These are phyloP conservation scores for grape (Vitis vinifera) DNA, from an alignment of 164 flowering plant genomes.

Conservation along the genomic window DNA sequence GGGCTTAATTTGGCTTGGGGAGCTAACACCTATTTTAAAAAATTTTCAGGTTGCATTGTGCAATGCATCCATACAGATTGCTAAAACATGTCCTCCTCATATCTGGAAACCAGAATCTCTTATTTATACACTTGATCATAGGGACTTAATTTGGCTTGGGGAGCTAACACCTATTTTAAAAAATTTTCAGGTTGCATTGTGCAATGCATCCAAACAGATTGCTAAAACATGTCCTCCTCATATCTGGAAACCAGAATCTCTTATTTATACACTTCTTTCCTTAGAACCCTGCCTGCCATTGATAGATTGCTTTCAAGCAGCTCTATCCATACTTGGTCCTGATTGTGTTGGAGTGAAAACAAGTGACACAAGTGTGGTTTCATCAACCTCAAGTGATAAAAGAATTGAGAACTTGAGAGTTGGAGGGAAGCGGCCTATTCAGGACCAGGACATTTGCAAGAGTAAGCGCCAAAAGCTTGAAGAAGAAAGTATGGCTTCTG, in stretches of 20 bases:
- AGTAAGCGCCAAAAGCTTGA: constrained; percentile 68
- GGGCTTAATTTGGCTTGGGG: constrained; percentile 1
- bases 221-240: constrained; percentile 71
- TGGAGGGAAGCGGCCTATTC: constrained; percentile 60
- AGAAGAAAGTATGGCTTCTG: constrained; percentile 23
- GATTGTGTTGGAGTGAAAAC: constrained; percentile 45
- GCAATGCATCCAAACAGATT: constrained; percentile 68
- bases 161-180: constrained; percentile 1
- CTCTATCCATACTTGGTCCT: constrained; percentile 56
- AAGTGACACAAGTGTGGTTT: constrained; percentile 8
- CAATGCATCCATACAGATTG: constrained; percentile 66
- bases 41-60: constrained; percentile 73
- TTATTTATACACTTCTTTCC: constrained; percentile 48
- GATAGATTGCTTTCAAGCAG: constrained; percentile 65
- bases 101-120: too few relatives aligned
- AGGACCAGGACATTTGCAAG: constrained; percentile 28
- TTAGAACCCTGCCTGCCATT: constrained; percentile 55
- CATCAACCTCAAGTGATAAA: constrained; percentile 18
- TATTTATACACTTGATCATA: background rate
- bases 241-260: constrained; percentile 80
- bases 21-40: background rate
- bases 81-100: constrained; percentile 39
- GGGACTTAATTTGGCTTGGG: constrained; percentile 1
- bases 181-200: constrained; percentile 67
- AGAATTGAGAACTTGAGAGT: constrained; percentile 27